Evolutionary conservation across 192 early-diverging fungal species (phyloP).

Genomic region (Fimicolochytrium jonesii): DNA sequence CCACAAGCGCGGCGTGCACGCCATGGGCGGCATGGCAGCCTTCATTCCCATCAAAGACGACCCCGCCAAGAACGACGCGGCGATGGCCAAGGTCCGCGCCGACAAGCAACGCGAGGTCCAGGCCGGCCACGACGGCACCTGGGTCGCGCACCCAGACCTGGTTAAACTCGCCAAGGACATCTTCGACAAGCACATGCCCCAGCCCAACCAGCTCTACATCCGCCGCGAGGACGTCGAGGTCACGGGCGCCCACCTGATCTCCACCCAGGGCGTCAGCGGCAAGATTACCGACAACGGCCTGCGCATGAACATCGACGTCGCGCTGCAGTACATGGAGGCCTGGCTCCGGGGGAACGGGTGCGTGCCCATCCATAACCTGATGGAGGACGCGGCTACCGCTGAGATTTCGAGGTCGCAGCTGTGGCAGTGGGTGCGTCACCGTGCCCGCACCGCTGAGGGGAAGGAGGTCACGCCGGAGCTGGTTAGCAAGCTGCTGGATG

Average conservation of each 20-base stretch:
- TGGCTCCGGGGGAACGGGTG: conserved; percentile 94
- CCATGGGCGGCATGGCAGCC: conserved; percentile 99
- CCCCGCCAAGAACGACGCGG: conserved; percentile 79
- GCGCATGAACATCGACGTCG: conserved; percentile 88
- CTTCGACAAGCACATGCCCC: conserved; percentile 94
- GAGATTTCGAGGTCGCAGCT: conserved; percentile 97
- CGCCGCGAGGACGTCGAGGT: conserved; percentile 90
- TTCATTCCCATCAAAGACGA: conserved; percentile 98
- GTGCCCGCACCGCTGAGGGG: conserved; percentile 76
- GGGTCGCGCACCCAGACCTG: conserved; percentile 95
- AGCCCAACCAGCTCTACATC: conserved; percentile 91
- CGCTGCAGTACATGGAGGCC: conserved; percentile 90
- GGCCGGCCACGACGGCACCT: conserved; percentile 90
- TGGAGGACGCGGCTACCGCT: conserved; percentile 98
- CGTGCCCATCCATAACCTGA: conserved; percentile 96
- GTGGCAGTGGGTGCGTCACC: conserved; percentile 95
- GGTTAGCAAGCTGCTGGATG: conserved; percentile 75
- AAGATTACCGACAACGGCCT: conserved; percentile 85
- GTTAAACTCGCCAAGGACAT: conserved; percentile 84
- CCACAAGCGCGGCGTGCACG: conserved; percentile 96
- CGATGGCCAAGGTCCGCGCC: conserved; percentile 87
- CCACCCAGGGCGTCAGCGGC: conserved; percentile 46
- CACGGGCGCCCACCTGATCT: conserved; percentile 74
- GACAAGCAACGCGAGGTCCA: conserved; percentile 95
- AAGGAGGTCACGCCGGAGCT: conserved; percentile 74